A percentile compares a stretch with the other conserved stretches of the same genome.
Evolutionary conservation across 2,329 filamentous ascomycete species (phyloP).

Genomic region (Penicillium freii): DNA sequence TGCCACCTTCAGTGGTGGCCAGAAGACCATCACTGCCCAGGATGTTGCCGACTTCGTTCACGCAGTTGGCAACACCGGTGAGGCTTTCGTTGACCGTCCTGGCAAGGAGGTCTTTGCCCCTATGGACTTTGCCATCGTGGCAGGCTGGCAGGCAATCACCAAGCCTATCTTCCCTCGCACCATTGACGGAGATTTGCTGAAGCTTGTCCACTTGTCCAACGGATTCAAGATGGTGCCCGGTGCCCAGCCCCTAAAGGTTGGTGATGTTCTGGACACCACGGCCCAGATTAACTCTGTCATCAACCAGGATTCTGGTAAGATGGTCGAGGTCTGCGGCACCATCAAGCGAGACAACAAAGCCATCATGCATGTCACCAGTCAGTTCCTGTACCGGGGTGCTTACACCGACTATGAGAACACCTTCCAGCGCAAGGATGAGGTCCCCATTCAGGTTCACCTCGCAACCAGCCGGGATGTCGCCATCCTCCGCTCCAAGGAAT

Average conservation of each 20-base stretch:
- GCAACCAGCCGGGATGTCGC: constrained; percentile 87
- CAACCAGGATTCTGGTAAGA: constrained; percentile 97
- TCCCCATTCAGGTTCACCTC: constrained; percentile 88
- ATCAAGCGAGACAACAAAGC: constrained; percentile 78
- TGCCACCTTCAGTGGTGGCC: constrained; percentile 85
- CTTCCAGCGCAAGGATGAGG: constrained; percentile 96
- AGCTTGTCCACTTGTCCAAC: constrained; percentile 95
- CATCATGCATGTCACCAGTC: constrained; percentile 98
- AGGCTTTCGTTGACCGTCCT: constrained; percentile 93
- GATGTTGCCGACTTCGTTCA: constrained; percentile 99
- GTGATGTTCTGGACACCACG: constrained; percentile 85
- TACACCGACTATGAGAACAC: constrained; percentile 97
- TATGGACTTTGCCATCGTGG: constrained; percentile 99
- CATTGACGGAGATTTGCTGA: constrained; percentile 93
- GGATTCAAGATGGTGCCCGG: constrained; percentile 98
- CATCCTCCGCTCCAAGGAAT: constrained; percentile 92
- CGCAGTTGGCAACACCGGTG: constrained; percentile 94
- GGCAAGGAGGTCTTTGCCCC: constrained; percentile 92
- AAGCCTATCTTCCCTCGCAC: constrained; percentile 97
- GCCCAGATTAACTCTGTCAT: constrained; percentile 96
- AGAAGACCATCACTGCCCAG: constrained; percentile 80
- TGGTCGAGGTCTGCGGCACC: constrained; percentile 99
- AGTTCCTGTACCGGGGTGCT: constrained; percentile 91
- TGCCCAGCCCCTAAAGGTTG: constrained; percentile 91
- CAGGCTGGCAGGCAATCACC: constrained; percentile 98